Evolutionary conservation across 1,139 yeast genomes (phyloP), one percentile per base, ranked within the genome.

Genomic region (Wickerhamiella infanticola): DNA sequence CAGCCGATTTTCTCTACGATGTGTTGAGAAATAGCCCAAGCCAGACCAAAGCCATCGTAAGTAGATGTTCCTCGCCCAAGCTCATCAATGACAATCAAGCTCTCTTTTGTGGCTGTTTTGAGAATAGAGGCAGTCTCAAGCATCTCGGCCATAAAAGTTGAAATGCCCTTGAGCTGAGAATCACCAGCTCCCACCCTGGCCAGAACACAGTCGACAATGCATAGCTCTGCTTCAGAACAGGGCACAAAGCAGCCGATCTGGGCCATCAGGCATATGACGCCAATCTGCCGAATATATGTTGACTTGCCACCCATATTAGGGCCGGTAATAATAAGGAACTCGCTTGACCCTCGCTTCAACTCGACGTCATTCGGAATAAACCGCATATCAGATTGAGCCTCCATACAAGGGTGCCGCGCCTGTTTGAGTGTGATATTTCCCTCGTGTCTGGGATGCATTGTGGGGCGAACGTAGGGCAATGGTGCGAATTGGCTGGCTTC

Each of bases 301-400:
- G 96, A 85, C 62, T 90, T 90, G 58, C 97, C 97, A 49, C 97
- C 98, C 98, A 90, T 90, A 59, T 90, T 90, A 37, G 98, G 98
- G 23, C 98, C 98, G 0, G 98, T 90, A 35, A 90, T 84, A 33
- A 90, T 81, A 13, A 77, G 70, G 58, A 90, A 88, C 47, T 82
- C 84, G 18, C 77, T 69, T 8, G 63, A 63, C 5, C 66, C 72
- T 27, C 70, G 68, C 9, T 59, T 58, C 48, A 86, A 66, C 11
- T 66, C 60, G 3, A 84, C 81, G 58, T 90, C 95, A 62, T 90
- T 90, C 3, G 96, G 77, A 50, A 90, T 88, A 57, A 90, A 90
- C 27, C 77, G 73, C 43, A 86, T 68, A 51, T 84, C 95, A 52
- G 86, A 95, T 61, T 86, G 96, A 45, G 78, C 82, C 61, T 90